phyloP scores from a whole-genome alignment of 2,329 filamentous ascomycete genomes.

The Arthroderma sp. region DNA sequence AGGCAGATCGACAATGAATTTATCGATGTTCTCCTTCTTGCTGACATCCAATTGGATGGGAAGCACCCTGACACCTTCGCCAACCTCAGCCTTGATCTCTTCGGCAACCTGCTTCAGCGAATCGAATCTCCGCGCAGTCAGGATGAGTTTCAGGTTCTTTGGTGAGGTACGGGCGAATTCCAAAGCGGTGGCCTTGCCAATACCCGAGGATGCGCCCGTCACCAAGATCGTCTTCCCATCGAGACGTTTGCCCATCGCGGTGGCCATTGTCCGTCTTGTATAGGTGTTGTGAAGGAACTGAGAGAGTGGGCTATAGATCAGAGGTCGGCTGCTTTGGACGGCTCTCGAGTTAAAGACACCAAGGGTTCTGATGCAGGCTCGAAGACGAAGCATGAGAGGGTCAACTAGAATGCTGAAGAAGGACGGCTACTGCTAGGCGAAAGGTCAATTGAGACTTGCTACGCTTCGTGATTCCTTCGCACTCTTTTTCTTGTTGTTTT shows the following conservation, averaged over 20 bases:
- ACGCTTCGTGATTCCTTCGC: background rate
- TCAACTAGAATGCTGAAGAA: background rate
- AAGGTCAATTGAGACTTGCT: background rate
- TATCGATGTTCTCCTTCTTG: slow-evolving; percentile 58
- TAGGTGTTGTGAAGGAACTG: slow-evolving; percentile 12
- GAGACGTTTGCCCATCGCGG: slow-evolving; percentile 69
- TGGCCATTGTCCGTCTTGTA: slow-evolving; percentile 44
- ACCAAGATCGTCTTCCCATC: slow-evolving; percentile 85
- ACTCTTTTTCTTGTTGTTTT: background rate
- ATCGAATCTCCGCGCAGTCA: slow-evolving; percentile 81
- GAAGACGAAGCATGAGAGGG: slow-evolving; percentile 10
- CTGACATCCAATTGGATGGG: slow-evolving; percentile 80
- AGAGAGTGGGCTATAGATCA: background rate
- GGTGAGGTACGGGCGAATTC: slow-evolving; percentile 86
- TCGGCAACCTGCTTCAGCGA: slow-evolving; percentile 61
- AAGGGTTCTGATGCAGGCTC: slow-evolving; percentile 6
- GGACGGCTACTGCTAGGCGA: too few species aligned
- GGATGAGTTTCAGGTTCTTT: slow-evolving; percentile 64
- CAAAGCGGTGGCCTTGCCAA: slow-evolving; percentile 61
- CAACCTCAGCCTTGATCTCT: slow-evolving; percentile 65
- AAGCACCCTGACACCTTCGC: slow-evolving; percentile 66
- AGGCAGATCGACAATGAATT: slow-evolving; percentile 62
- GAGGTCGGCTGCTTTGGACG: background rate
- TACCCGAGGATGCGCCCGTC: slow-evolving; percentile 86
- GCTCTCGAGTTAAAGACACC: background rate